Base-by-base conservation (phyloP, 371 early-diverging fungal species). In the Sporodiniella umbellata region DNA sequence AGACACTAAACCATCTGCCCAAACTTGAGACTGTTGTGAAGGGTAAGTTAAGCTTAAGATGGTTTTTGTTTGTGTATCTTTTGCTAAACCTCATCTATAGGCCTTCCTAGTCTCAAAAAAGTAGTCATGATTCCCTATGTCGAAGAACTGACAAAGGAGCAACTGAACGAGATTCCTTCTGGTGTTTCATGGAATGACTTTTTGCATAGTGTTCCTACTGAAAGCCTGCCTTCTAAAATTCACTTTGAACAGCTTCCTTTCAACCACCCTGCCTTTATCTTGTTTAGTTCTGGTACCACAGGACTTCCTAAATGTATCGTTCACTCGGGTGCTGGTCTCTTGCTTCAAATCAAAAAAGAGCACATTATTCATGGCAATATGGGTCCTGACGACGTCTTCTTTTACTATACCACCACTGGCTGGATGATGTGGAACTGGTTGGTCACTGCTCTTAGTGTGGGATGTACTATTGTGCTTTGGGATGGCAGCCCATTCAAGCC, bases 381-480 rank as follows among this genome's bases (percentile, higher is more conserved):
- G 64, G 72, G 62, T 0, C 63, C 79, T 1, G 72, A 81, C 6
- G 97, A 96, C 58, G 85, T 92, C 0, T 73, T 92, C 53, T 88
- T 98, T 57, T 93, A 97, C 56, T 98, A 96, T 66, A 94, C 97
- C 0, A 97, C 96, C 0, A 94, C 94, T 0, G 95, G 95, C 7
- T 95, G 96, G 97, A 98, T 98, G 98, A 98, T 98, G 98, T 98
- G 97, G 97, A 95, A 98, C 69, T 97, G 96, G 96, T 81, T 96
- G 19, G 83, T 94, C 0, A 68, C 85, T 12, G 94, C 81, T 8
- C 63, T 94, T n/a, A 72, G 85, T 24, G 72, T 87, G 10, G 96
- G 95, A 22, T 62, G 79, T 8, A 90, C 95, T 1, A 78, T 95
- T 31, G 92, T 96, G 2, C 68, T 90, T 3, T 98, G 90, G 81